Evolutionary conservation across 75 land plant species (phyloP), one percentile per base, ranked within the genome.

Genomic region (Adiantum capillusveneris): DNA sequence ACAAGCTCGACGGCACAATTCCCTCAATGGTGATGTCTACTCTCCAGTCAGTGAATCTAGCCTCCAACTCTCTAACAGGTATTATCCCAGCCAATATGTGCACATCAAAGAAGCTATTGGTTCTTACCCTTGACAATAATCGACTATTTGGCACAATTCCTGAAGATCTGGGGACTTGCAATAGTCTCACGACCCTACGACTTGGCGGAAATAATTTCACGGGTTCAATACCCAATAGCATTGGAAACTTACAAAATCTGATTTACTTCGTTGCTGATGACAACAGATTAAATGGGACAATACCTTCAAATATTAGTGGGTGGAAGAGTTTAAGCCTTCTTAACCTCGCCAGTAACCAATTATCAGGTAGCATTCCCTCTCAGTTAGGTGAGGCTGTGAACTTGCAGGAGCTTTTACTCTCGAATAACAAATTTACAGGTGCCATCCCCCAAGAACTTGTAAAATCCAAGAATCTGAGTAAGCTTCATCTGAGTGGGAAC

Each of bases 401-500:
- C 67, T 78, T 88, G 25, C 85, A 84, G 46, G 83, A 79, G 30
- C 43, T 88, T 39, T 76, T 78, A 36, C 56, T 82, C 6, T 82
- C 86, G 25, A 74, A 53, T 11, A 88, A 88, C 56, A 82, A 70
- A 49, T 57, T 88, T 34, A 60, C 49, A 46, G 94, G 94, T 7
- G 79, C 75, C 0, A 72, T 88, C 49, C 90, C 86, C 1, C 41
- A n/a, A 20, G 59, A 76, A 0, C 67, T 88, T 24, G 57, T 77
- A 1, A 64, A 50, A 43, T 71, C 75, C 60, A 67, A 57, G 57
- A 77, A 62, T 51, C 86, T 88, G 17, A 80, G 60, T 66, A 74
- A 76, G 74, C 90, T 88, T 44, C 84, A 88, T 63, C 53, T 86
- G 25, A 81, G 90, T 63, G 67, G 65, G 44, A 88, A 88, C 65